Base-by-base conservation (phyloP, 305 asterid species). In the Fraxinus latifolia region DNA sequence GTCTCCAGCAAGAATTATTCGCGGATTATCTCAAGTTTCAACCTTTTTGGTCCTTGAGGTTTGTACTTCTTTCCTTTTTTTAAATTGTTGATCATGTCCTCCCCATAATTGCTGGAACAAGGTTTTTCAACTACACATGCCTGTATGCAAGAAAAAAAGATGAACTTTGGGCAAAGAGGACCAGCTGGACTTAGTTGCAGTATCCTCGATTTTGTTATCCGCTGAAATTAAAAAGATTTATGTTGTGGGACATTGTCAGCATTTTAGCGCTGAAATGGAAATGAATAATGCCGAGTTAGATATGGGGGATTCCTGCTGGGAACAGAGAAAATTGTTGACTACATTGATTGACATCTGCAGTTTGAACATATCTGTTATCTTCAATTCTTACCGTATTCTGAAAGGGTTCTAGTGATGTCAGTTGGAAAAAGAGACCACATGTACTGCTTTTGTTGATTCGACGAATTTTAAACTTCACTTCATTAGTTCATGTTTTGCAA, bases 41-140 rank as follows among this genome's bases (percentile, higher is more conserved):
- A 15, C 73, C 50, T 15, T 79, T 36, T 33, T 79, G 7, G 12
- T 21, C 5, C 6, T 23, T 67, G 83, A 72, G 83, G 87, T 84
- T 72, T 83, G 83, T 60, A 19, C 74, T 65, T 55, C 55, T 78
- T 75, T 83, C 62, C 53, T 32, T 71, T 27, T 12, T 81, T 39
- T 70, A 50, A 19, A 44, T 31, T 55, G 11, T 77, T 74, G 39
- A 27, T 42, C 67, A 17, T 17, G 23, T n/a, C 62, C 67, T 50
- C 7, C 11, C 25, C 25, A 17, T n/a, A 55, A 55, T 55, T 55
- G 67, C 67, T n/a, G 25, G 23, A 55, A 55, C 67, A 5, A 17
- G 25, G 3, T 17, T 55, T 17, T n/a, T n/a, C 23, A 6, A 14
- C 60, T 50, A 50, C 23, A 53, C 65, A 53, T 47, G 58, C 19